Evolutionary conservation across 768 basidiomycete species (phyloP), one percentile per base, ranked within the genome.

Genomic region (Xerocomellus amylosporus): DNA sequence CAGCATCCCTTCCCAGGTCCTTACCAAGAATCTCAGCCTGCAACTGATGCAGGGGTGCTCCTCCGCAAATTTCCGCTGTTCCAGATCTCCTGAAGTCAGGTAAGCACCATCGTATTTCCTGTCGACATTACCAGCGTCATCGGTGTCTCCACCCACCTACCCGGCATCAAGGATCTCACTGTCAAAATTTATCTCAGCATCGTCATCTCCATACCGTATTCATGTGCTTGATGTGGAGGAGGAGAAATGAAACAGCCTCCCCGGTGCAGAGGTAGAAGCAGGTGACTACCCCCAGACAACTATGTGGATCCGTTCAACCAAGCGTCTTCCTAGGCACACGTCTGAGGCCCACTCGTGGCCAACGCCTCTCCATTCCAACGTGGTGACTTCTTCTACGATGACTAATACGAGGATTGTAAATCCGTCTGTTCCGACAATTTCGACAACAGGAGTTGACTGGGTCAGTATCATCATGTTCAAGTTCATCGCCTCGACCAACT

Each of bases 391-490:
- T 56, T 83, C 52, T 92, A 90, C 61, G 84, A 86, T 17, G 87
- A 89, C 48, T 84, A 83, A n/a, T 86, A 83, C 51, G 88, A 87
- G 40, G 88, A 92, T 53, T 80, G 79, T 51, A 86, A 85, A 66
- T 88, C 88, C 0, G 72, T 88, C 46, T 81, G 81, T 13, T 85
- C 82, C 31, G 88, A 91, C 42, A 91, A 92, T 51, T 91, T 82
- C 57, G 93, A 94, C 61, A 84, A 83, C 8, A 83, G 85, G 8
- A 93, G 87, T 63, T 79, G 86, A 49, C 80, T 88, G 49, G 93
- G 90, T 98, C 56, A 75, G 86, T 49, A 88, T 98, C 63, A 95
- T 97, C 66, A 94, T 87, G 1, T 95, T 96, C 87, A 98, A 96
- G 74, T 96, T 96, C 77, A 74, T 97, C 57, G 91, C 92, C 2